Evolutionary conservation across 257 asterid species (phyloP).

Genomic region (Leptodermis oblonga): DNA sequence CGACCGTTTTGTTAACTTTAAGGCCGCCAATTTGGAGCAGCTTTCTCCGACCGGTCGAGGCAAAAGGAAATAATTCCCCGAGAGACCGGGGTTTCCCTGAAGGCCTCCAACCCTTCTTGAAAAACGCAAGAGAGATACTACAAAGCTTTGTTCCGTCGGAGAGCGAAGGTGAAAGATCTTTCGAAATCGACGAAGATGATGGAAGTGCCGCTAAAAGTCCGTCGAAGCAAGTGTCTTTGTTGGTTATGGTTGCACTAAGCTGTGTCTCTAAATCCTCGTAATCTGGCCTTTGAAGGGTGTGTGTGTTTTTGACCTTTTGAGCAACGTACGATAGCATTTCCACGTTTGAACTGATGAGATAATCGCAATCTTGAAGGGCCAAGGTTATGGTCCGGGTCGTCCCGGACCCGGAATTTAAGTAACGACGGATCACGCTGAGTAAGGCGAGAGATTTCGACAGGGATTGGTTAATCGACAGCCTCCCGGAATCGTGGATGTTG

Average conservation of each 20-base stretch:
- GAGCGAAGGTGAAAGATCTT: constrained; percentile 14
- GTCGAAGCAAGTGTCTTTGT: constrained; percentile 30
- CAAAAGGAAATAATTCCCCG: neutral
- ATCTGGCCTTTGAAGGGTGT: constrained; percentile 11
- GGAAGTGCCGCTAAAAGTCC: constrained; percentile 18
- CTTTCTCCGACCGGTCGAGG: constrained; percentile 17
- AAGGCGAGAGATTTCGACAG: constrained; percentile 14
- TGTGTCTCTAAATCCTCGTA: constrained; percentile 10
- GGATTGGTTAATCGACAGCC: constrained; percentile 20
- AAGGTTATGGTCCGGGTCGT: neutral
- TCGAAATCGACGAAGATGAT: constrained; percentile 10
- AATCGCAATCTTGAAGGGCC: constrained; percentile 32
- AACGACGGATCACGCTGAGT: constrained; percentile 2
- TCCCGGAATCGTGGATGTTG: constrained; percentile 21
- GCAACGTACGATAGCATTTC: constrained; percentile 14
- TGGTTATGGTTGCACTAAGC: constrained; percentile 33
- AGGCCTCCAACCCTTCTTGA: constrained; percentile 28
- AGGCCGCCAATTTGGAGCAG: constrained; percentile 6
- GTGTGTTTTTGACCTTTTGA: neutral
- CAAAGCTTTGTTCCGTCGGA: constrained; percentile 22
- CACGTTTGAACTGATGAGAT: constrained; percentile 19
- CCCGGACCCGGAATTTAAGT: constrained; percentile 4
- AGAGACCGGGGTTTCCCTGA: neutral
- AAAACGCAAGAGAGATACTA: constrained; percentile 30
- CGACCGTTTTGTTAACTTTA: constrained; percentile 23